Percentiles rank a stretch among this genome's conserved stretches.
These are phyloP conservation scores for Centaurea solstitialis DNA, from an alignment of 129 eudicot species.

Conservation along the genomic window DNA sequence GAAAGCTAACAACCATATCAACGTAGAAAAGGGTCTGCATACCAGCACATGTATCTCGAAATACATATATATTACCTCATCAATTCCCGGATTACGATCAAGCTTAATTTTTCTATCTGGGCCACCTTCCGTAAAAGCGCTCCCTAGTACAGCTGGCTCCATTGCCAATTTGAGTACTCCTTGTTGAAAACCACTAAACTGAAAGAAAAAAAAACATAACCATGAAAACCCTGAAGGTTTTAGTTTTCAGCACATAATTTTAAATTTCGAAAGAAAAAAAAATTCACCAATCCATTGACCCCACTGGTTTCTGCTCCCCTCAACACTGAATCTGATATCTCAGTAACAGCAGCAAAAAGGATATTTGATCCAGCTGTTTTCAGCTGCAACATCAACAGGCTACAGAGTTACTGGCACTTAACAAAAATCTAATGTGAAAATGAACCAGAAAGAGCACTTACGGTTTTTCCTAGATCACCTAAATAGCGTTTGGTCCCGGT, in stretches of 20 bases:
- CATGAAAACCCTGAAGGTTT: slow-evolving; percentile 1
- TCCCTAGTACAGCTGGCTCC: slow-evolving; percentile 93
- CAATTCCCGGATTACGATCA: slow-evolving; percentile 90
- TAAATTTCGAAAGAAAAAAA: not conserved
- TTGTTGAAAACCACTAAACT: slow-evolving; percentile 90
- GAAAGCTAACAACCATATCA: not conserved
- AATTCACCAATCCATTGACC: slow-evolving; percentile 76
- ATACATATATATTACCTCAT: slow-evolving; percentile 63
- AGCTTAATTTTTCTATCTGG: slow-evolving; percentile 95
- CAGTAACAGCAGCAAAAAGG: slow-evolving; percentile 87
- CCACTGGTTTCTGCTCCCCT: slow-evolving; percentile 97
- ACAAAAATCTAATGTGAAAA: not conserved
- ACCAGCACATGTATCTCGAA: not conserved
- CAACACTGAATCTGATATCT: slow-evolving; percentile 87
- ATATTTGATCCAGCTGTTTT: slow-evolving; percentile 91
- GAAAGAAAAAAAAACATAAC: slow-evolving; percentile 5
- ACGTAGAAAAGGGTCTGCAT: not conserved
- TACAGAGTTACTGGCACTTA: slow-evolving; percentile 8
- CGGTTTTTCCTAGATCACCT: slow-evolving; percentile 97
- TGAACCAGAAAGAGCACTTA: slow-evolving; percentile 37
- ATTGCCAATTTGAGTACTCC: slow-evolving; percentile 91
- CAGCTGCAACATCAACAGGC: slow-evolving; percentile 53
- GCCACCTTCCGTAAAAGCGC: slow-evolving; percentile 96
- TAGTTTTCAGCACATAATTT: not conserved
- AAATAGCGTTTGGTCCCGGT: slow-evolving; percentile 95